phyloP scores from a whole-genome alignment of 2,329 filamentous ascomycete species.

The Xylogone sp. region DNA sequence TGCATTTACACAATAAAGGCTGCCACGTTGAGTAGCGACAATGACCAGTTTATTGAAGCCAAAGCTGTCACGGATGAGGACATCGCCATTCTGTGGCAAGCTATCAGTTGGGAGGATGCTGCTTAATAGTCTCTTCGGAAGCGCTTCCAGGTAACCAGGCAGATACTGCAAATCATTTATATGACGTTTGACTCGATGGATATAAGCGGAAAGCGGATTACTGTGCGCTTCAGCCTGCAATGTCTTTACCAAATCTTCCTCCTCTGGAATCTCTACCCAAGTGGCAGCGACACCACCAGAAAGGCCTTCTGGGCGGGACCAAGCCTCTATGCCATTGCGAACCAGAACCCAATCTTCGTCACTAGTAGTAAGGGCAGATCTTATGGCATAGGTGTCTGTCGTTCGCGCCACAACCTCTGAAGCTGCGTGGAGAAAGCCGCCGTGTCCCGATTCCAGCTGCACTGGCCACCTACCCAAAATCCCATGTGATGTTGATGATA shows the following conservation, averaged over 20 bases:
- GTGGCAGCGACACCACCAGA: slow-evolving; percentile 75
- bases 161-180: slow-evolving; percentile 72
- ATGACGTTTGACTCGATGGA: slow-evolving; percentile 83
- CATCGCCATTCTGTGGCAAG: slow-evolving; percentile 37
- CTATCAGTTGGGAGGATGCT: slow-evolving; percentile 53
- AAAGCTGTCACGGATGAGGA: slow-evolving; percentile 68
- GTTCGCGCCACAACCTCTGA: slow-evolving; percentile 78
- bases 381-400: slow-evolving; percentile 66
- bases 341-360: slow-evolving; percentile 77
- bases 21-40: slow-evolving; percentile 74
- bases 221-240: slow-evolving; percentile 84
- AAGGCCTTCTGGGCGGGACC: slow-evolving; percentile 79
- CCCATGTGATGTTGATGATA: slow-evolving; percentile 74
- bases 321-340: slow-evolving; percentile 75
- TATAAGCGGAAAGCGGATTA: slow-evolving; percentile 75
- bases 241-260: slow-evolving; percentile 72
- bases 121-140: slow-evolving; percentile 66
- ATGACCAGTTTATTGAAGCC: slow-evolving; percentile 85
- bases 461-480: slow-evolving; percentile 71
- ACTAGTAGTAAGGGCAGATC: slow-evolving; percentile 67
- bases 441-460: slow-evolving; percentile 37
- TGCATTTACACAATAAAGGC: slow-evolving; percentile 75
- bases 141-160: slow-evolving; percentile 65
- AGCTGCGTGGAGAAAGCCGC: slow-evolving; percentile 60
- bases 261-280: slow-evolving; percentile 73